These are phyloP conservation scores for Teratosphaeria epicoccoides DNA, from an alignment of 2,329 filamentous ascomycete genomes.

Conservation along the genomic window DNA sequence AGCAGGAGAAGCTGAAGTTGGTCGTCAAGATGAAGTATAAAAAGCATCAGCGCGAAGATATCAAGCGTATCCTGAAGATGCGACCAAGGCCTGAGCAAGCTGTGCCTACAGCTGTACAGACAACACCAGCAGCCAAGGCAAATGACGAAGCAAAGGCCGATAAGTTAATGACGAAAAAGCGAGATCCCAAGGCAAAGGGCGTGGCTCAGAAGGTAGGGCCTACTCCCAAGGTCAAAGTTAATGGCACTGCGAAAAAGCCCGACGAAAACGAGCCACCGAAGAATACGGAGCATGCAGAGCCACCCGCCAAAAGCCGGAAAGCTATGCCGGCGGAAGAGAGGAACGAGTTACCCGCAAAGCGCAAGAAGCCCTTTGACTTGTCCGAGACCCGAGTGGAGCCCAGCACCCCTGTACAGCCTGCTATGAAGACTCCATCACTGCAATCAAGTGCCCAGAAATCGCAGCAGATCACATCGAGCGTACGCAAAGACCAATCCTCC, in stretches of 20 bases:
- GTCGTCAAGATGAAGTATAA: constrained; percentile 22
- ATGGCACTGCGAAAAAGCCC: constrained; percentile 1
- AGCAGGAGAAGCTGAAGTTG: constrained; percentile 7
- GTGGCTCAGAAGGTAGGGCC: constrained; percentile 22
- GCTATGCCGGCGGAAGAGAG: constrained; percentile 2
- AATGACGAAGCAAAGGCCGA: constrained; percentile 8
- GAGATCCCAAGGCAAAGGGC: constrained; percentile 13
- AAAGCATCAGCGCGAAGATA: constrained; percentile 13
- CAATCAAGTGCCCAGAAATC: constrained; percentile 12
- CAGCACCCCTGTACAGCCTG: constrained; percentile 16
- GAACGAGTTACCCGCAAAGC: constrained; percentile 16
- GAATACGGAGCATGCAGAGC: background rate
- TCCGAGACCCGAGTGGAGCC: constrained; percentile 12
- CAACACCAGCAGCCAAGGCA: background rate
- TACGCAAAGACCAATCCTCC: constrained; percentile 19
- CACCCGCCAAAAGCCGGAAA: constrained; percentile 2
- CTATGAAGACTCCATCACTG: constrained; percentile 12
- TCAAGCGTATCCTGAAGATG: constrained; percentile 22
- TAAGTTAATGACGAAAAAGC: constrained; percentile 4
- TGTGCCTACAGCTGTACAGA: constrained; percentile 3
- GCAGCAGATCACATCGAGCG: constrained; percentile 16
- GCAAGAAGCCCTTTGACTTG: constrained; percentile 9
- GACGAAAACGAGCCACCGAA: background rate
- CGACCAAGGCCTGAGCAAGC: constrained; percentile 12
- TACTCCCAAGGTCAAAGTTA: constrained; percentile 2